Evolutionary conservation across 129 eudicot species (phyloP), one percentile per base, ranked within the genome.

Genomic region (Artemisia tridentata): DNA sequence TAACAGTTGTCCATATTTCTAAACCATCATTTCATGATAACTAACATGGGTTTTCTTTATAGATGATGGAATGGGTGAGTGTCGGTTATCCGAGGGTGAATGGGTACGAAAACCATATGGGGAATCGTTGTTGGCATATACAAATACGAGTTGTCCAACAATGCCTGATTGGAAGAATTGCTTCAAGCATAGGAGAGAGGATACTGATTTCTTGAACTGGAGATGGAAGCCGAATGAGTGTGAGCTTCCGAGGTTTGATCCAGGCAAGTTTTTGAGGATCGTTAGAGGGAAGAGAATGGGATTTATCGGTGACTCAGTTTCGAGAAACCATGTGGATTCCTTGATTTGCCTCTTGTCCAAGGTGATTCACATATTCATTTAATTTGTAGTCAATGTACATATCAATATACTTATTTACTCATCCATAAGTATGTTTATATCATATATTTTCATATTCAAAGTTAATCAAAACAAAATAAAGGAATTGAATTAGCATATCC

Each of bases 251-350:
- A 49, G 83, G 3, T 85, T 90, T 31, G 72, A 90, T 66, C 89
- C 95, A 25, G 63, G 53, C 9, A 75, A 75, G 78, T 87, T 90
- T 57, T 64, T 87, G 75, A 79, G 84, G 25, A 72, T 81, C 14
- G 77, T 90, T 19, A 78, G 91, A 53, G 89, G 76, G 21, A 87
- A 83, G 64, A 66, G 87, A 3, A 53, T 90, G 69, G 95, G 89
- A 6, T 87, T 90, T 80, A 88, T 90, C n/a, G 95, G 95, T 16
- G 95, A 90, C 58, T 90, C 97, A 15, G 88, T 90, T 10, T 93
- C 82, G 0, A 81, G 95, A 66, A 90, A 87, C 55, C 97, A 90
- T 11, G 84, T 83, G 86, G 95, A 90, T 56, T 90, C 95, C n/a
- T 48, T 90, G 83, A 80, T 90, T 27, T 87, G 97, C 78, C 62